Evolutionary conservation across 2,329 filamentous ascomycete species (phyloP), one percentile per base, ranked within the genome.

Genomic region (Ascochyta koolunga): DNA sequence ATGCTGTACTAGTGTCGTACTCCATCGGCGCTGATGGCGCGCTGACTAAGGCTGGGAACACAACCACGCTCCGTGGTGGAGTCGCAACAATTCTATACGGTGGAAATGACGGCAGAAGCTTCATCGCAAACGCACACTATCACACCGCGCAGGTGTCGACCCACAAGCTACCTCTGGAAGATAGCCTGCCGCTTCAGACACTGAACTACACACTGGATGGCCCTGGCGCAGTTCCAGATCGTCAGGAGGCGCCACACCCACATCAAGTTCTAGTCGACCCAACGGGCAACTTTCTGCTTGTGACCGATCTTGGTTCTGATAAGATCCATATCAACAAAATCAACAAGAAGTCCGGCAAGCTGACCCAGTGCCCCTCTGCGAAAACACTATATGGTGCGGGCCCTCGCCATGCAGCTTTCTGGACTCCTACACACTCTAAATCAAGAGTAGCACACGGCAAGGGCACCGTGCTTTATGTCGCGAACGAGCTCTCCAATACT

Each of bases 221-320:
- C 5, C 74, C 76, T 0, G 82, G 82, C 0, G 76, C 82, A 13
- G 71, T 76, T 40, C 70, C 79, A 5, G 67, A 65, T 31, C 79
- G 83, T 19, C 83, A 86, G 67, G 79, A 84, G 56, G 78, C 76
- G 6, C 76, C 83, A 9, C 83, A 86, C 60, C 83, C 82, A 5
- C 83, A 86, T 70, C 77, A 80, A 18, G 78, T 78, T 5, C 76
- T 82, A 59, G 69, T 76, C 10, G 83, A 82, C 56, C 81, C 79
- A 1, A 80, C 80, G 0, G 80, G 80, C n/a, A 64, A 74, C 33
- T 85, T 78, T 64, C 61, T 85, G 21, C 69, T 85, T 1, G 76
- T 78, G 13, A 77, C 80, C 1, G 83, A 86, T 58, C 77, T 85
- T 4, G 83, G 83, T 35, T 80, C 82, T 6, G 83, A 86, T 62